A percentile compares a stretch with the other conserved stretches of the same genome.
These are phyloP conservation scores for Erodium trifolium DNA, from an alignment of 441 rosid species.

Conservation along the genomic window DNA sequence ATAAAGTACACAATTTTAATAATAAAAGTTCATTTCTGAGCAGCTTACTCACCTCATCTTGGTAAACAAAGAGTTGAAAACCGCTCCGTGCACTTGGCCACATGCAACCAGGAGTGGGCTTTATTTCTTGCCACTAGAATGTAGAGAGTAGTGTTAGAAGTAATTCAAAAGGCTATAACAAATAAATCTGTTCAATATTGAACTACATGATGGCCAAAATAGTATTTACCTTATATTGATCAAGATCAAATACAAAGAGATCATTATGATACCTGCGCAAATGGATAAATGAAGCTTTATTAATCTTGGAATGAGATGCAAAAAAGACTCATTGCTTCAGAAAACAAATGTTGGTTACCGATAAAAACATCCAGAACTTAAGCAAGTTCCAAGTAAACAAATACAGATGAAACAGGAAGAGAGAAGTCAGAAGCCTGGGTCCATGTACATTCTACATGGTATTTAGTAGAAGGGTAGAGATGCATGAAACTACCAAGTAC, in stretches of 20 bases:
- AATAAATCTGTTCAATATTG: slow-evolving; percentile 9
- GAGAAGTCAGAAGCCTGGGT: neutral
- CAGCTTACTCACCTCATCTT: slow-evolving; percentile 61
- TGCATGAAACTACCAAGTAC: neutral
- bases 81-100: slow-evolving; percentile 97
- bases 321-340: neutral
- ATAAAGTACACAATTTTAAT: neutral
- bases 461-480: neutral
- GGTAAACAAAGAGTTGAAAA: slow-evolving; percentile 79
- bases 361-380: neutral
- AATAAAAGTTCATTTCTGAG: neutral
- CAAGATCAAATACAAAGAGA: slow-evolving; percentile 71
- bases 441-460: neutral
- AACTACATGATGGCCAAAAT: neutral
- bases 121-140: slow-evolving; percentile 94
- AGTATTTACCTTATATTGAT: slow-evolving; percentile 71
- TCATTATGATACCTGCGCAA: slow-evolving; percentile 77
- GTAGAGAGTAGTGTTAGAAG: neutral
- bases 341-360: neutral
- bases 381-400: neutral
- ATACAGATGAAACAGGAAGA: neutral
- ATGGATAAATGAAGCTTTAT: slow-evolving; percentile 13
- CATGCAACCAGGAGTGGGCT: slow-evolving; percentile 82
- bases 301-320: neutral
- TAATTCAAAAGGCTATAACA: neutral